These are phyloP conservation scores for Penicillium angulare DNA, from an alignment of 495 filamentous ascomycete species.

Conservation along the genomic window DNA sequence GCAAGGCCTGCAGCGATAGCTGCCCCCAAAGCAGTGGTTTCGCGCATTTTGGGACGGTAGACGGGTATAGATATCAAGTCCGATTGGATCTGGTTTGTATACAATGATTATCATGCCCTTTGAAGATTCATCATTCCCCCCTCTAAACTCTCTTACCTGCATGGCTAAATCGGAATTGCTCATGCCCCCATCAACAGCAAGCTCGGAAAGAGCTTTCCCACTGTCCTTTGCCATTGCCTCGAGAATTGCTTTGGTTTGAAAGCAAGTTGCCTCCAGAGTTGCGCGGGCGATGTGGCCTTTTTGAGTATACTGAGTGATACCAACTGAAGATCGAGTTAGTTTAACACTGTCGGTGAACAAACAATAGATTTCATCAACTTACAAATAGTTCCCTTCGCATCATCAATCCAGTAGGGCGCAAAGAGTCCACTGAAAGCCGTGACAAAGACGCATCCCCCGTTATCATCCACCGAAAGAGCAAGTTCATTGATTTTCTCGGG, in stretches of 20 bases:
- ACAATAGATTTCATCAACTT: no score
- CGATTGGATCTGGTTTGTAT: constrained; percentile 35
- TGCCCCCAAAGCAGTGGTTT: constrained; percentile 89
- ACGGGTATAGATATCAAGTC: constrained; percentile 46
- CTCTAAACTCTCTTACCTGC: constrained; percentile 60
- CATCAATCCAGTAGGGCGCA: constrained; percentile 97
- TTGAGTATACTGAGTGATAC: constrained; percentile 88
- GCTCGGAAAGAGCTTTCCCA: constrained; percentile 69
- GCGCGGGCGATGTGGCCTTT: constrained; percentile 91
- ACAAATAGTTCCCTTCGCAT: constrained; percentile 90
- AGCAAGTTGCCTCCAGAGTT: constrained; percentile 92
- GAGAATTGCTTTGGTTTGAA: constrained; percentile 91
- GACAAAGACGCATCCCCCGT: constrained; percentile 90
- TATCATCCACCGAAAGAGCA: constrained; percentile 77
- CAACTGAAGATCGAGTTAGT: constrained; percentile 58
- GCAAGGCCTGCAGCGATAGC: constrained; percentile 95
- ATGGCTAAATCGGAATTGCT: constrained; percentile 90
- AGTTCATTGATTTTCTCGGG: constrained; percentile 78
- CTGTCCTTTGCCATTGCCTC: constrained; percentile 94
- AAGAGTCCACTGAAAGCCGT: constrained; percentile 95
- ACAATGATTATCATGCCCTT: background rate
- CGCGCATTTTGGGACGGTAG: constrained; percentile 66
- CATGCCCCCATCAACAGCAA: constrained; percentile 94
- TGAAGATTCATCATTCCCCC: background rate
- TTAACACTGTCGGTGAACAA: no score